Percentiles rank a stretch among this genome's conserved stretches.
These are phyloP conservation scores for Sistotremastrum niveocremeum DNA, from an alignment of 768 basidiomycete genomes.

Conservation along the genomic window DNA sequence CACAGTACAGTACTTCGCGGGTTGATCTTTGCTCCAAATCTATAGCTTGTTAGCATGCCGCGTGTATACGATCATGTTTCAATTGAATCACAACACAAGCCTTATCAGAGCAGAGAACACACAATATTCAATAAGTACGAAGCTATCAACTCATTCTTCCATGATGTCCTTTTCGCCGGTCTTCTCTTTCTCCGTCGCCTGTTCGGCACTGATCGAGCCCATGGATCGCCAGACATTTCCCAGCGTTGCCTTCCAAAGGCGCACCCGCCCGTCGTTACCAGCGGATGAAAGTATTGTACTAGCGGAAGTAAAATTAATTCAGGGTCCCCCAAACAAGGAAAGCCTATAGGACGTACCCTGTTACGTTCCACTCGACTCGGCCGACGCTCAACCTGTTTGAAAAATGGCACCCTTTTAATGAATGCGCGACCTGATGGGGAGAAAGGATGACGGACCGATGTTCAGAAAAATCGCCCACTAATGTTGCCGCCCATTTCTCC, in stretches of 20 bases:
- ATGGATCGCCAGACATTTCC: slow-evolving; percentile 78
- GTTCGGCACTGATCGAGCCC: slow-evolving; percentile 72
- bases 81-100: too few species aligned
- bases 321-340: neutral
- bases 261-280: slow-evolving; percentile 71
- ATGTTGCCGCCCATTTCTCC: slow-evolving; percentile 52
- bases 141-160: too few species aligned
- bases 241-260: slow-evolving; percentile 75
- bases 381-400: slow-evolving; percentile 51
- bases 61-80: too few species aligned
- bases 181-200: slow-evolving; percentile 35
- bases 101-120: too few species aligned
- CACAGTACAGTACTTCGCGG: too few species aligned
- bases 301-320: neutral
- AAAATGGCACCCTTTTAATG: neutral
- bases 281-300: slow-evolving; percentile 76
- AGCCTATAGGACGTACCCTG: slow-evolving; percentile 35
- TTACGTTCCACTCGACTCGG: slow-evolving; percentile 90
- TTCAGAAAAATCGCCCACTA: slow-evolving; percentile 81
- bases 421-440: neutral
- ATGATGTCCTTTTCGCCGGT: too few species aligned
- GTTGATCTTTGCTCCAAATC: too few species aligned
- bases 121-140: too few species aligned
- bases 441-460: slow-evolving; percentile 41
- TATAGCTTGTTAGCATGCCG: too few species aligned